Percentiles rank a stretch among this genome's conserved stretches.
phyloP scores from a whole-genome alignment of 805 yeast species.

The Cyberlindnera samutprakarnensis region DNA sequence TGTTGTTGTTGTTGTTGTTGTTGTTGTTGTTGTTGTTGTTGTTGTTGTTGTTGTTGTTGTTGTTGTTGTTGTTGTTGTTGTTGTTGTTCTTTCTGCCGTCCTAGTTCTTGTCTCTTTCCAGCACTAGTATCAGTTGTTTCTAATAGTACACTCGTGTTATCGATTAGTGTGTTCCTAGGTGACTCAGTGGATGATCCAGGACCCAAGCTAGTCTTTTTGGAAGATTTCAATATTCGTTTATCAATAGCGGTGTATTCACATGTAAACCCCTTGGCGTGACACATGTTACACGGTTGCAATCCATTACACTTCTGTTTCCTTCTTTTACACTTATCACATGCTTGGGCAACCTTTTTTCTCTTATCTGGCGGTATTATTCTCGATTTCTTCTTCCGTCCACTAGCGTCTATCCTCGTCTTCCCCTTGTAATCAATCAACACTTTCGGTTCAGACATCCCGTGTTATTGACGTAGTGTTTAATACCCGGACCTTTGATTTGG shows the following conservation, averaged over 20 bases:
- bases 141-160: neutral
- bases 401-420: conserved; percentile 1
- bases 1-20: conserved; percentile 2
- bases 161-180: neutral
- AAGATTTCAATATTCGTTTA: conserved; percentile 16
- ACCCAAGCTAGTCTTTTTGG: conserved; percentile 8
- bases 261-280: conserved; percentile 23
- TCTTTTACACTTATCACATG: conserved; percentile 40
- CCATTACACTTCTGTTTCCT: conserved; percentile 32
- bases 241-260: conserved; percentile 26
- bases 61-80: too few relatives aligned
- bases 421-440: neutral
- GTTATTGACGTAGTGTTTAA: too few relatives aligned
- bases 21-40: neutral
- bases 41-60: too few relatives aligned
- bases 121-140: too few relatives aligned
- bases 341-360: conserved; percentile 37
- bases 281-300: conserved; percentile 28
- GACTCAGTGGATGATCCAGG: neutral
- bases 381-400: conserved; percentile 13
- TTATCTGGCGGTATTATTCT: conserved; percentile 21
- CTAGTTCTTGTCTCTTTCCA: too few relatives aligned
- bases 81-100: too few relatives aligned
- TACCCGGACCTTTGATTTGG: too few relatives aligned
- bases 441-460: too few relatives aligned